Conservation (phyloP, 1,284 basidiomycete species). For the Ganoderma multipileum region DNA sequence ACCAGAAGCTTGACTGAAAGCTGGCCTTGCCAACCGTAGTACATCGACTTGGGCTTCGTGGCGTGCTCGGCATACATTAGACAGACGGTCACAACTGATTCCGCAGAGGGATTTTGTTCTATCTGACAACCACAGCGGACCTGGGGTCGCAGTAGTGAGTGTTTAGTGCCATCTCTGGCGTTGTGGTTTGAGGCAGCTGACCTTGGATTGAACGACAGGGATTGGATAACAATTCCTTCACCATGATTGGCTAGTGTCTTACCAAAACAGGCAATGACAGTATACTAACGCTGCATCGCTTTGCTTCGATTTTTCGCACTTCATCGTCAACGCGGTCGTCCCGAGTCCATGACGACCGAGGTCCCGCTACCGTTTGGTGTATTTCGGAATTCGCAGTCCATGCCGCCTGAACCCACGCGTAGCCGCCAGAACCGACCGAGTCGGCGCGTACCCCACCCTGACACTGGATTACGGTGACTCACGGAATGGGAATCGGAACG, state of each 20-base stretch:
- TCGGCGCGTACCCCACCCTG: background rate
- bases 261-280: slow-evolving; percentile 2
- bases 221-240: background rate
- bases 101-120: background rate
- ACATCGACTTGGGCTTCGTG: background rate
- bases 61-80: background rate
- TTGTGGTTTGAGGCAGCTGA: background rate
- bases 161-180: background rate
- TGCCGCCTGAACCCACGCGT: background rate
- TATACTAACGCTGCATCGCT: slow-evolving; percentile 2
- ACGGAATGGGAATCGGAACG: slow-evolving; percentile 35
- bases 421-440: background rate
- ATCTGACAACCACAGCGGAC: background rate
- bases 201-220: background rate
- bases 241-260: background rate
- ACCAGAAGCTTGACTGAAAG: background rate
- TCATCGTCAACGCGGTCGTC: background rate
- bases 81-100: background rate
- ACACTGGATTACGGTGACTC: slow-evolving; percentile 22
- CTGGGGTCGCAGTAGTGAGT: background rate
- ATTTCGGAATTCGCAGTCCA: background rate
- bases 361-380: no score
- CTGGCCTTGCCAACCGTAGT: background rate
- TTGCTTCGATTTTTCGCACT: background rate
- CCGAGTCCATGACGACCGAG: background rate